These are phyloP conservation scores for Gelatoporia subvermispora DNA, from an alignment of 768 basidiomycete genomes.

Conservation along the genomic window DNA sequence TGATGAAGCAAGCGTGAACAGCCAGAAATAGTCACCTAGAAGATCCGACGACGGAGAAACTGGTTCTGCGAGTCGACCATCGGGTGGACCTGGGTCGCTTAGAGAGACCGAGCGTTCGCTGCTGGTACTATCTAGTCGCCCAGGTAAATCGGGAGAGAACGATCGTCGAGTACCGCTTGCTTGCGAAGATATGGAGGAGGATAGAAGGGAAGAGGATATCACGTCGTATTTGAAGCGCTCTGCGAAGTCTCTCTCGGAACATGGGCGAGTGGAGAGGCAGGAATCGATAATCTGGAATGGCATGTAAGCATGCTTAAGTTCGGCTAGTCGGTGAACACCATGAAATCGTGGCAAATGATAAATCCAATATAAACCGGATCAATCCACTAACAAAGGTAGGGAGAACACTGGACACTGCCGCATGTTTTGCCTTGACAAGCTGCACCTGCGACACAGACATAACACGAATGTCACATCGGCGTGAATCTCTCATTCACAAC, in stretches of 20 bases:
- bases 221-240: slow-evolving; percentile 84
- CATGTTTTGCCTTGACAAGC: too few species aligned
- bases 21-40: slow-evolving; percentile 9
- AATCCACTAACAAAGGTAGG: too few species aligned
- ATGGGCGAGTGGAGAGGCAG: background rate
- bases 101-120: background rate
- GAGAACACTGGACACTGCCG: too few species aligned
- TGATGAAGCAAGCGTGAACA: slow-evolving; percentile 14
- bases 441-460: too few species aligned
- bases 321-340: background rate
- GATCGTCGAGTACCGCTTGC: slow-evolving; percentile 11
- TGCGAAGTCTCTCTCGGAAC: slow-evolving; percentile 43
- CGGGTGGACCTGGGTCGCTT: slow-evolving; percentile 8
- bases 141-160: slow-evolving; percentile 19
- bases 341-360: background rate
- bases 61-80: background rate
- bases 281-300: too few species aligned
- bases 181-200: slow-evolving; percentile 43
- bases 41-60: background rate
- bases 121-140: slow-evolving; percentile 11
- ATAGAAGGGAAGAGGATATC: slow-evolving; percentile 75
- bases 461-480: too few species aligned
- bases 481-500: too few species aligned
- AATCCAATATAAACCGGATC: too few species aligned
- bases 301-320: too few species aligned